Evolutionary conservation across 2,329 filamentous ascomycete genomes (phyloP), one percentile per base, ranked within the genome.

Genomic region (Fusarium tjaetaba): DNA sequence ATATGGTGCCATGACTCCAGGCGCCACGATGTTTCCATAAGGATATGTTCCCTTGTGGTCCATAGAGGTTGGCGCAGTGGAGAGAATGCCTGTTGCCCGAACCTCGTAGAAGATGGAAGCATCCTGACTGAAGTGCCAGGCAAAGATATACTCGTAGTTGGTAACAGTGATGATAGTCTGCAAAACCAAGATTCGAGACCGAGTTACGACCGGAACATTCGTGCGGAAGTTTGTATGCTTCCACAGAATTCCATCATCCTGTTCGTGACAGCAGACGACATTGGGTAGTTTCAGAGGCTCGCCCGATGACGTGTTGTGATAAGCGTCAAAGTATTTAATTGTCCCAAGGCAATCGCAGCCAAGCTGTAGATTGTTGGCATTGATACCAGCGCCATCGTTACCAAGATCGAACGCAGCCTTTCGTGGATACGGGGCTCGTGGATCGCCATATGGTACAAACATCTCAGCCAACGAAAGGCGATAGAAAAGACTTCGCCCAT

Each of bases 371-470:
- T 92, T 92, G 79, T 93, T 93, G 15, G 90, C 89, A 64, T 87
- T 89, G 68, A 89, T 85, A 3, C 91, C 91, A 8, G 88, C 88
- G 8, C 91, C 91, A 32, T 88, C 89, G 59, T 93, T 90, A 4
- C 92, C 92, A 56, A 93, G 87, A 72, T 94, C 92, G 68, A 94
- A 93, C 0, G 91, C 91, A 15, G 88, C 88, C 77, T 93, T 93
- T 36, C 90, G 85, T 18, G 89, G 89, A 76, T 72, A 92, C 0
- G 91, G 91, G 6, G 85, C 81, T 6, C 75, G 66, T 4, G 75
- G 74, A n/a, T 77, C 90, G 1, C 85, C 89, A 64, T 92, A 93
- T 0, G 90, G 89, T 0, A 92, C 89, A 11, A 87, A 87, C 91
- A 93, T 93, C 78, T 93, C 91, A 52, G 86, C 87, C 36, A 93